phyloP scores from a whole-genome alignment of 495 filamentous ascomycete genomes.

The Pyronema domesticum region DNA sequence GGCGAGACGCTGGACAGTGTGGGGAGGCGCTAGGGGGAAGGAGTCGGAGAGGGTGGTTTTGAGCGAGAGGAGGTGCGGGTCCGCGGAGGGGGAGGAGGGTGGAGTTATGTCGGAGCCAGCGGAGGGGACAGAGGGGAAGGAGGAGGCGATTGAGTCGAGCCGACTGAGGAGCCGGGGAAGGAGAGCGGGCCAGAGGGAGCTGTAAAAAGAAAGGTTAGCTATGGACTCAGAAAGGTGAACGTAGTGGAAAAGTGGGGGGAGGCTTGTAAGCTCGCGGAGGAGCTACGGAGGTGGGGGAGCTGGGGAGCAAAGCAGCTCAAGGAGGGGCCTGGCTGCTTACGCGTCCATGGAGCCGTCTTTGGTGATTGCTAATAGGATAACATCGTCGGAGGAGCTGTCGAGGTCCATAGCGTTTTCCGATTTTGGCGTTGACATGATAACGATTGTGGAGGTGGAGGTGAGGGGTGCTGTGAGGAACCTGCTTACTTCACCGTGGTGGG shows the following conservation, averaged over 20 bases:
- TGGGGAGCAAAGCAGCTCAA: too few species aligned
- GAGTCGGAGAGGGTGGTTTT: slow-evolving; percentile 44
- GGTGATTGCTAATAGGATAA: slow-evolving; percentile 20
- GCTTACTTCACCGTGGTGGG: too few species aligned
- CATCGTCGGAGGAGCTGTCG: slow-evolving; percentile 8
- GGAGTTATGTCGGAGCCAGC: not conserved
- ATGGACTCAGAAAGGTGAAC: not conserved
- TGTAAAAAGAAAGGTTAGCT: slow-evolving; percentile 5
- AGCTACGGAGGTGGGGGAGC: too few species aligned
- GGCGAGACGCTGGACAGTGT: slow-evolving; percentile 80
- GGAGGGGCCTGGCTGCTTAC: slow-evolving; percentile 5
- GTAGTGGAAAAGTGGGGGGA: not conserved
- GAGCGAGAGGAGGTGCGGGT: slow-evolving; percentile 31
- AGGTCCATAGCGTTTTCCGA: too few species aligned
- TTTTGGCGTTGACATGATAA: too few species aligned
- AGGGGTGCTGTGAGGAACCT: too few species aligned
- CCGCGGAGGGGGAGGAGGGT: not conserved
- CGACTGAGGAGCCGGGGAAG: slow-evolving; percentile 13
- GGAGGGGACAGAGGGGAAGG: too few species aligned
- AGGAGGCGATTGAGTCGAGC: slow-evolving; percentile 12
- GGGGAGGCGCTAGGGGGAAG: slow-evolving; percentile 63
- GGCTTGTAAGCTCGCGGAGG: not conserved
- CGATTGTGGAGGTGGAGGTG: too few species aligned
- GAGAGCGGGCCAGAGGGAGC: slow-evolving; percentile 20
- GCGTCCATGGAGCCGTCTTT: slow-evolving; percentile 17